Base-by-base conservation (phyloP, 2,329 filamentous ascomycete species). In the Trichoderma atroviride region DNA sequence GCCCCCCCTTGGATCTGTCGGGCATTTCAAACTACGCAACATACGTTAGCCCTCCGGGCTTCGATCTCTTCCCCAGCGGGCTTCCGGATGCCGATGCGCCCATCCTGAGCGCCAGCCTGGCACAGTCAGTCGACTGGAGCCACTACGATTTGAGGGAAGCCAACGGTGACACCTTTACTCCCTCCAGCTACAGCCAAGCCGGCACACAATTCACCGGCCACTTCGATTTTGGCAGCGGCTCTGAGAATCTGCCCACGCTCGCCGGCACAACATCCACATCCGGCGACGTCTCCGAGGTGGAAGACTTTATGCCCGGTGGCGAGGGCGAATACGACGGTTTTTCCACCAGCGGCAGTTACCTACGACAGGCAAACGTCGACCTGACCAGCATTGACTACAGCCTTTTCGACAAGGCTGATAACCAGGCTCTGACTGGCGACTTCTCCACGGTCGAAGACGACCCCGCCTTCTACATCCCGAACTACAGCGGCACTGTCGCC, bases 281-380 rank as follows among this genome's bases (percentile, higher is more conserved):
- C 14, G 89, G 89, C 43, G 88, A 91, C 70, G 88, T 90, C 10
- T 91, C 88, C 11, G 88, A 91, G 76, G 87, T 88, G 5, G 89
- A 91, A 71, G 89, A 91, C 72, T 84, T 86, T 70, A 78, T 84
- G 62, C 81, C 80, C 62, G 80, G 83, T 72, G 81, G 83, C 71
- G 80, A 81, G 40, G 85, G 85, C 71, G 82, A 84, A 59, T 85
- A 85, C 71, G 80, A 82, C 31, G 75, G 84, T 69, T 82, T 83
- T 62, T 84, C 81, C 69, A 79, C 84, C 66, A 84, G 82, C 73
- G 85, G 81, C 70, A 76, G 75, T 66, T 83, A 80, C 70, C 77
- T 87, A 37, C 79, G 85, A 37, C 83, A 85, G 58, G 77, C 79
- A 64, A 76, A 73, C 70, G 74, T 77, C 6, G 85, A 87, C 68